Evolutionary conservation across 208 protist species (phyloP), one percentile per base, ranked within the genome.

Genomic region (Trypanosoma mega): DNA sequence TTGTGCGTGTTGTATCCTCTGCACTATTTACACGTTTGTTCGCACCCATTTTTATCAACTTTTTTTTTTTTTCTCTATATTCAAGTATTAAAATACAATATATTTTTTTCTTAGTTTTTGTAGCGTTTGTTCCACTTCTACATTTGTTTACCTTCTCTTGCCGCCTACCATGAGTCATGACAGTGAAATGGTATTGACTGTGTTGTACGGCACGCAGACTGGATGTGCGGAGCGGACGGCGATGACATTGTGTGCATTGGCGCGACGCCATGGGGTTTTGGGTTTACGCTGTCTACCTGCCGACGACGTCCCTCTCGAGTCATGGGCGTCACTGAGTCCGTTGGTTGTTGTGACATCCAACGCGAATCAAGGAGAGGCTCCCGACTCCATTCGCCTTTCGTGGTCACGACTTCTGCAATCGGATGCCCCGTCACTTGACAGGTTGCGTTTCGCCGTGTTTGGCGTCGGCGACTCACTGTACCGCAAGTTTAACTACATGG

Each of bases 401-500:
- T 96, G 90, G 86, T 29, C 59, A 14, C 55, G 54, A 27, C 62
- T 96, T 24, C 69, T 93, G 31, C 53, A 76, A 24, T 54, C 59
- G 7, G 53, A 57, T 11, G 52, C 76, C 7, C 66, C 67, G 2
- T 69, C 56, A 41, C 72, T 96, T 63, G 47, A 69, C 12, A 71
- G 77, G 6, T 47, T 97, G 36, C 57, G 45, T 14, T 97, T 89
- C 68, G 85, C 92, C 47, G 85, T 98, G 11, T 97, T 97, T 69
- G 94, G 92, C 9, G 59, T 96, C 3, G 94, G 94, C 9, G 92
- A 98, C 70, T 91, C 82, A 1, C 56, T 85, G 8, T 98, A 98
- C 62, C 54, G 53, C 11, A 92, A 93, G 60, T 98, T 93, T 58
- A 97, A 97, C 75, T 90, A 91, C 69, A 89, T 95, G 68, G 89